Base-by-base conservation (phyloP, 1,139 yeast species). In the Blastobotrys serpentis region DNA sequence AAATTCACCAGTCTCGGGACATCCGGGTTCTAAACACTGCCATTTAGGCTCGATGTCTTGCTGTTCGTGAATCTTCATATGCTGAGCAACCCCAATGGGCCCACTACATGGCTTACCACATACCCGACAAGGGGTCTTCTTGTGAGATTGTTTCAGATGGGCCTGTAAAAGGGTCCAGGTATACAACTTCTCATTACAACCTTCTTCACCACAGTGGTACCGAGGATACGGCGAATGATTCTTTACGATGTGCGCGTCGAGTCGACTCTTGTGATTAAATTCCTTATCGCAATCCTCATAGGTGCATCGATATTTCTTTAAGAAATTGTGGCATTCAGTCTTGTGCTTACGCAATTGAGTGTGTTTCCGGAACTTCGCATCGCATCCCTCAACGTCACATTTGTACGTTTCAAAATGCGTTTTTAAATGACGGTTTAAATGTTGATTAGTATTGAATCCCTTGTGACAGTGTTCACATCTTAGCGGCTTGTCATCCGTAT, bases 391-490 rank as follows among this genome's bases (percentile, higher is more conserved):
- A 56, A 75, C 72, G 1, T 76, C 66, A 61, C 96, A 86, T 37
- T 64, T 59, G 61, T 82, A 84, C 0, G 90, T 79, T 56, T 82
- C 82, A 3, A 81, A 78, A 65, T 89, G 97, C 10, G 95, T 83
- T 21, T 78, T 72, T 55, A 74, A 90, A 64, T 92, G 99, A 49
- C 96, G 75, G 56, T 78, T 79, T 54, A 89, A 71, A 63, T 90
- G 98, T 68, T 92, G 98, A 44, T 68, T 68, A 0, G 95, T 78
- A 53, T 84, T 84, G 49, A 87, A 85, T 1, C 96, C 96, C 64
- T 88, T 88, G 1, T 84, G 84, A 65, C 99, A 92, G 1, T 75
- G 67, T 0, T 81, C 68, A 61, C 99, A 92, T 48, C 74, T 78
- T 61, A 77, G 83, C 0, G 97, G 96, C 59, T 86, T 86, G 1